Conservation (phyloP, 768 basidiomycete species). For the Auricularia heimuer region DNA sequence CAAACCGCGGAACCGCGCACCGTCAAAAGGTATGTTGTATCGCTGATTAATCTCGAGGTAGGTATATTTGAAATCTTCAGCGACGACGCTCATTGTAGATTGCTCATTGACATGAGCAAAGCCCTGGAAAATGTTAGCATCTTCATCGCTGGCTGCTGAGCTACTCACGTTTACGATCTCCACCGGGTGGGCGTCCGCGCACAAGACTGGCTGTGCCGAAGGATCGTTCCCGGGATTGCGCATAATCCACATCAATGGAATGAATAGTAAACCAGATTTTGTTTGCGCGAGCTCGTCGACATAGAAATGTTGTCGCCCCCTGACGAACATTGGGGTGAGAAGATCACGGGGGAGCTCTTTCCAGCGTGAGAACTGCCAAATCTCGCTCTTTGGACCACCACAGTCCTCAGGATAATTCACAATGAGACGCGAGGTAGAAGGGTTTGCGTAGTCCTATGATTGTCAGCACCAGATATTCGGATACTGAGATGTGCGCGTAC, state of each 20-base stretch:
- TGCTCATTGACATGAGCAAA: no score
- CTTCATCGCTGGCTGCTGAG: not conserved
- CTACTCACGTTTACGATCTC: not conserved
- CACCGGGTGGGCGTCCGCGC: not conserved
- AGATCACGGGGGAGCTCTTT: not conserved
- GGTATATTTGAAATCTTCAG: no score
- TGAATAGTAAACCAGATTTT: constrained; percentile 1
- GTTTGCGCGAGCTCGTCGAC: constrained; percentile 12
- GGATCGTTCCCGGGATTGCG: no score
- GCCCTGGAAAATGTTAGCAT: no score
- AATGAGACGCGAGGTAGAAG: not conserved
- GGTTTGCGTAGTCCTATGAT: constrained; percentile 4
- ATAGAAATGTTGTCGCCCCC: constrained; percentile 7
- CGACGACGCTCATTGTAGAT: no score
- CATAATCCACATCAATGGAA: constrained; percentile 4
- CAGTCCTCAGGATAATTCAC: constrained; percentile 2
- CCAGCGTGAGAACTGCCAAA: not conserved
- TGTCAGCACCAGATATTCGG: no score
- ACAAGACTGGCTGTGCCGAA: not conserved
- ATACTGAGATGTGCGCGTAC: not conserved
- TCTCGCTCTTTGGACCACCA: not conserved
- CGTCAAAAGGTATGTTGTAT: not conserved
- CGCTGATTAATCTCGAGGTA: no score
- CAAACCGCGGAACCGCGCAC: no score
- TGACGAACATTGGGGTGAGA: constrained; percentile 12